A percentile compares a stretch with the other conserved stretches of the same genome.
Conservation (phyloP, 148 eudicot genomes). For the Heliamphora exappendiculata region DNA sequence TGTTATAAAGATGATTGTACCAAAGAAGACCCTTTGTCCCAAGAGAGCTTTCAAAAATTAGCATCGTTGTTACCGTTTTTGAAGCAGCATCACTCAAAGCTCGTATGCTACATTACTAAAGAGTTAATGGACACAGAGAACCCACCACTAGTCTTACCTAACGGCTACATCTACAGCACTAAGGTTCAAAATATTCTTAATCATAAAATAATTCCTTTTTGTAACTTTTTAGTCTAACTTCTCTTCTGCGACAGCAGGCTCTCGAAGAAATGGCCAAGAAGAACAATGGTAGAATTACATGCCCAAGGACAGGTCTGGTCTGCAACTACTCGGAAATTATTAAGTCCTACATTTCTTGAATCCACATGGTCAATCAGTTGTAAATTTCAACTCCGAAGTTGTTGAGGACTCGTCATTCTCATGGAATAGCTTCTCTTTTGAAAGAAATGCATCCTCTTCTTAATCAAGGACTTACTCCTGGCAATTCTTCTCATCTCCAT, state of each 20-base stretch:
- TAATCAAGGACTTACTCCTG: background rate
- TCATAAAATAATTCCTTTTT: background rate
- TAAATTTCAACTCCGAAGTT: slow-evolving; percentile 1
- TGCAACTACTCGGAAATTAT: slow-evolving; percentile 63
- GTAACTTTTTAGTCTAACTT: background rate
- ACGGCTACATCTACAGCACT: slow-evolving; percentile 91
- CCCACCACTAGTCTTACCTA: slow-evolving; percentile 94
- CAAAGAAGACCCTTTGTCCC: slow-evolving; percentile 92
- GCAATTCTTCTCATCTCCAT: background rate
- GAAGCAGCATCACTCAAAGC: slow-evolving; percentile 98
- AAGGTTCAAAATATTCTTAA: slow-evolving; percentile 40
- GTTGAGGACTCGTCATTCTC: background rate
- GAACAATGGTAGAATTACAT: slow-evolving; percentile 76
- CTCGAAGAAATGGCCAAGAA: slow-evolving; percentile 87
- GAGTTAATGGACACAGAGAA: slow-evolving; percentile 99
- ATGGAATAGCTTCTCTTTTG: background rate
- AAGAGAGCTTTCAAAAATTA: slow-evolving; percentile 87
- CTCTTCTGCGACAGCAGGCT: slow-evolving; percentile 50
- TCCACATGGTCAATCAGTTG: slow-evolving; percentile 1
- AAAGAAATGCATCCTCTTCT: background rate
- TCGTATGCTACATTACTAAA: slow-evolving; percentile 91
- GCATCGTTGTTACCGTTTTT: slow-evolving; percentile 83
- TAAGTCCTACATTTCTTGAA: slow-evolving; percentile 69
- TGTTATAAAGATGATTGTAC: slow-evolving; percentile 91
- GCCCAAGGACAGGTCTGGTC: slow-evolving; percentile 73